A percentile compares a stretch with the other conserved stretches of the same genome.
Evolutionary conservation across 345 rosid species (phyloP).

Genomic region (Gossypium herbaceum): DNA sequence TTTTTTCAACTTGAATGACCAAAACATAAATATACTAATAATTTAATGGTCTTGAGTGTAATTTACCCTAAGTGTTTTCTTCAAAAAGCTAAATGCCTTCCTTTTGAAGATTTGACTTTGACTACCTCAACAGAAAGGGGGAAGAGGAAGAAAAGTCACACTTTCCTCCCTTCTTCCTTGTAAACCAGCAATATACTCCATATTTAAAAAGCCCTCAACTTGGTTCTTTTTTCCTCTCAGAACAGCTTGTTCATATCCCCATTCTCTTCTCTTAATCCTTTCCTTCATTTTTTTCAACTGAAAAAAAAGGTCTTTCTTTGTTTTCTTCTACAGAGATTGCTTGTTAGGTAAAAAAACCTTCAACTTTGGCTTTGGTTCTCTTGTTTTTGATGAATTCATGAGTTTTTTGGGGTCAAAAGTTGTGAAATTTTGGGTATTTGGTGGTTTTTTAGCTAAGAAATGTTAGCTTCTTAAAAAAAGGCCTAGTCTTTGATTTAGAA

Average conservation of each 20-base stretch:
- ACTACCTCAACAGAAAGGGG: constrained; percentile 19
- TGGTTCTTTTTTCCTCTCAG: constrained; percentile 13
- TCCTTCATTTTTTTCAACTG: neutral
- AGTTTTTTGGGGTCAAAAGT: constrained; percentile 8
- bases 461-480: neutral
- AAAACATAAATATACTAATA: neutral
- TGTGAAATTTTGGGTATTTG: constrained; percentile 13
- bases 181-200: constrained; percentile 19
- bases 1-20: neutral
- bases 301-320: neutral
- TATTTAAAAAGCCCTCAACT: constrained; percentile 22
- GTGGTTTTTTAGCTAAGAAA: neutral
- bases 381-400: neutral
- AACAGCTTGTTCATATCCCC: neutral
- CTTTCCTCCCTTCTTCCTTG: constrained; percentile 68
- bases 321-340: neutral
- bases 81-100: constrained; percentile 8
- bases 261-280: neutral
- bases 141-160: constrained; percentile 49
- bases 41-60: neutral
- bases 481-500: constrained; percentile 11
- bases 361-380: neutral
- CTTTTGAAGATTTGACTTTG: constrained; percentile 61
- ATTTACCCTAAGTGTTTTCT: neutral
- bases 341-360: constrained; percentile 19